These are phyloP conservation scores for Phytophthora pinifolia DNA, from an alignment of 352 stramenopile species.

Conservation along the genomic window DNA sequence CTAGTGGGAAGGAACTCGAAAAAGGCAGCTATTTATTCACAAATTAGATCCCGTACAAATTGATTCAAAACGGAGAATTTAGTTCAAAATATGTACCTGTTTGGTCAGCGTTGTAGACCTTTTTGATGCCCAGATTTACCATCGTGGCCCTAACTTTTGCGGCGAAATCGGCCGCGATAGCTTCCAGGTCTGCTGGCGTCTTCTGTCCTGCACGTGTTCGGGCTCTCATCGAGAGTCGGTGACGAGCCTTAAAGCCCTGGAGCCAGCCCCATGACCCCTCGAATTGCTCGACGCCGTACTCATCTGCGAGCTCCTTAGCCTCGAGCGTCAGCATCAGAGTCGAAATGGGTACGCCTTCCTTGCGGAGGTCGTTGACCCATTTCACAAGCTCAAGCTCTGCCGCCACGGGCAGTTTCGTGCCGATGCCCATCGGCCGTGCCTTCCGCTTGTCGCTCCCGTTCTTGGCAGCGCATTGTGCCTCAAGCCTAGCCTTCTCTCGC, in stretches of 20 bases:
- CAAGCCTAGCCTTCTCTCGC: too few species aligned
- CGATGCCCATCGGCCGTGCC: too few species aligned
- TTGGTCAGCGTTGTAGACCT: too few species aligned
- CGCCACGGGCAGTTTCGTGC: too few species aligned
- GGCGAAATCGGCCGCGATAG: not conserved
- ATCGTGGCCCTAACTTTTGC: not conserved
- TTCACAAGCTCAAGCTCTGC: not conserved
- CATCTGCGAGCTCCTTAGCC: not conserved
- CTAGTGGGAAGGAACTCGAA: not conserved
- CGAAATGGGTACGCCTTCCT: conserved; percentile 1
- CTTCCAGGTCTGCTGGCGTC: not conserved
- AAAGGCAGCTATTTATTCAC: not conserved
- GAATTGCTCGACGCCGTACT: not conserved
- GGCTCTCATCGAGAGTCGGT: conserved; percentile 1
- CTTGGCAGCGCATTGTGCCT: too few species aligned
- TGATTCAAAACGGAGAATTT: too few species aligned
- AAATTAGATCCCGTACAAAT: too few species aligned
- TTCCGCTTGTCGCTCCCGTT: too few species aligned
- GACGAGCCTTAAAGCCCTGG: conserved; percentile 1
- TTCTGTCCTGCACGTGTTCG: conserved; percentile 4
- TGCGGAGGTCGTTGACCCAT: not conserved
- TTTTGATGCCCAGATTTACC: not conserved
- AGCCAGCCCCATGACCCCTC: not conserved
- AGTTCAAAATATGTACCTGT: too few species aligned
- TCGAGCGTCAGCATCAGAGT: not conserved